Conservation (phyloP, 768 basidiomycete species). For the Boletellus sp. region DNA sequence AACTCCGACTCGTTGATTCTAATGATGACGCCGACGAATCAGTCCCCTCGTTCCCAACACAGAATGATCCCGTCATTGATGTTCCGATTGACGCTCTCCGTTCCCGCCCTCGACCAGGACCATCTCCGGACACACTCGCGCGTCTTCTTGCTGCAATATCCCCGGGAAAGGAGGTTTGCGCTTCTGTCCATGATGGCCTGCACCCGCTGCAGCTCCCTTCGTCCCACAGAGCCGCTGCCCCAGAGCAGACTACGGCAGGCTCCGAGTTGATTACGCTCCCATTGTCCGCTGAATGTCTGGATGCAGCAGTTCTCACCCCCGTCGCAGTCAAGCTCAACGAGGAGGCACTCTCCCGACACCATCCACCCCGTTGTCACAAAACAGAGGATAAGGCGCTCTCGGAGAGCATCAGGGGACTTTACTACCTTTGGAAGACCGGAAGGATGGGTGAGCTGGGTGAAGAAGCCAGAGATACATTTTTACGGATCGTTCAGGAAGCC, state of each 20-base stretch:
- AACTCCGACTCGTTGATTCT: conserved; percentile 15
- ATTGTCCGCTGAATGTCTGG: conserved; percentile 6
- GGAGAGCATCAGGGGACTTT: conserved; percentile 53
- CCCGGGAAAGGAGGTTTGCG: conserved; percentile 18
- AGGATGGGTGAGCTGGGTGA: conserved; percentile 20
- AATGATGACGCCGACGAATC: conserved; percentile 2
- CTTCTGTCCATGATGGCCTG: conserved; percentile 11
- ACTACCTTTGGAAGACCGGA: conserved; percentile 53
- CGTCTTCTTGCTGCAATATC: conserved; percentile 28
- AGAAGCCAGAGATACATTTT: conserved; percentile 28
- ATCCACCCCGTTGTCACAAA: neutral
- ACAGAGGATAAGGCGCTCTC: conserved; percentile 42
- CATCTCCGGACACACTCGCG: conserved; percentile 24
- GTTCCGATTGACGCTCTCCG: conserved; percentile 18
- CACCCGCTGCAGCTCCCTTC: conserved; percentile 6
- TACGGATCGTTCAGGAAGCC: conserved; percentile 34
- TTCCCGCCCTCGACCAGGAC: conserved; percentile 12
- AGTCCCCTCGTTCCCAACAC: conserved; percentile 2
- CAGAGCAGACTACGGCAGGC: conserved; percentile 16
- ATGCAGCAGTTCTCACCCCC: conserved; percentile 15
- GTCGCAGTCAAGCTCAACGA: conserved; percentile 12
- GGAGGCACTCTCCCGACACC: conserved; percentile 3
- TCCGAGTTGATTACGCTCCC: conserved; percentile 27
- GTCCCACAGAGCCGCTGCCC: conserved; percentile 2
- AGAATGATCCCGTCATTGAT: conserved; percentile 8